Percentiles rank a stretch among this genome's conserved stretches.
These are phyloP conservation scores for Teunomyces kruisii DNA, from an alignment of 805 yeast genomes.

Conservation along the genomic window DNA sequence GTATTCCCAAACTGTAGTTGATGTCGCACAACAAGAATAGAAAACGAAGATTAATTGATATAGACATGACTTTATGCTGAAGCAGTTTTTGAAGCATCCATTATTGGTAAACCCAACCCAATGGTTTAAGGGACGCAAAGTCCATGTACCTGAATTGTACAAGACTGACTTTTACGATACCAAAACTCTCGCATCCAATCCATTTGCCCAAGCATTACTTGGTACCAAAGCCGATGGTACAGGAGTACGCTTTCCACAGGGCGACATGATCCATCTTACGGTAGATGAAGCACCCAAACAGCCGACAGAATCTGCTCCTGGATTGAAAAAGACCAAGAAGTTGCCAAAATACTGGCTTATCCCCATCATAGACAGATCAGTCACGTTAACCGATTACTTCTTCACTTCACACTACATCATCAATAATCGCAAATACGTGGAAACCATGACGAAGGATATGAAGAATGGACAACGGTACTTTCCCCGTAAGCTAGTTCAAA, in stretches of 20 bases:
- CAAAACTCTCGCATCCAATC: constrained; percentile 19
- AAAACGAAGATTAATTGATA: too few relatives aligned
- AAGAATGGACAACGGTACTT: constrained; percentile 19
- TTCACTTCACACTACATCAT: constrained; percentile 27
- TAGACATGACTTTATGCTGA: neutral
- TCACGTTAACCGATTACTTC: constrained; percentile 3
- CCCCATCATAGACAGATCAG: constrained; percentile 8
- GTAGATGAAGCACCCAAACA: constrained; percentile 7
- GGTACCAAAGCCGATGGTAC: constrained; percentile 27
- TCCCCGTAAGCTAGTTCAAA: constrained; percentile 25
- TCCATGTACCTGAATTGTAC: constrained; percentile 20
- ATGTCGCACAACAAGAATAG: too few relatives aligned
- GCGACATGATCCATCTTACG: constrained; percentile 22
- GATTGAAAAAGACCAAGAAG: neutral
- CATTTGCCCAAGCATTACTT: constrained; percentile 25
- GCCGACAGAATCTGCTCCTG: neutral
- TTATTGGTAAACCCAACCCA: constrained; percentile 29
- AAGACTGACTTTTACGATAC: constrained; percentile 16
- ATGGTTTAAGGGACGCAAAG: constrained; percentile 23
- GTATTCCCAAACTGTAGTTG: too few relatives aligned
- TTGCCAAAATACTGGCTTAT: constrained; percentile 6
- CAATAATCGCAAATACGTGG: constrained; percentile 20
- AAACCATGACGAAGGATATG: constrained; percentile 14
- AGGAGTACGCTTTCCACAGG: constrained; percentile 25
- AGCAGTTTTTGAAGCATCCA: constrained; percentile 25